Evolutionary conservation across 768 basidiomycete genomes (phyloP).

Genomic region (Suillus clintonianus): DNA sequence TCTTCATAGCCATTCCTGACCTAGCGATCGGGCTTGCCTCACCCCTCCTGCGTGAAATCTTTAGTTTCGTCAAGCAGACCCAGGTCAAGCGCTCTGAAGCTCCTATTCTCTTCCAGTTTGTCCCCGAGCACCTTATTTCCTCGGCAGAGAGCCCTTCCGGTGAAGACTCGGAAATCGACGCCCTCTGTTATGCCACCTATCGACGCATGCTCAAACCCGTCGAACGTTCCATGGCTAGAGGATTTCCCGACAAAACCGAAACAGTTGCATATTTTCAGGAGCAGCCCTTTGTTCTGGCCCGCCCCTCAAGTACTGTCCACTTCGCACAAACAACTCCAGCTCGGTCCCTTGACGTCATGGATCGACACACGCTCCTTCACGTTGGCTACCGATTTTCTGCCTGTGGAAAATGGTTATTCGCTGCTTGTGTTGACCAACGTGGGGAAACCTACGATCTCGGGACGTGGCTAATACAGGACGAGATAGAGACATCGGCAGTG

Average conservation of each 20-base stretch:
- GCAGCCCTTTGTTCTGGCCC: slow-evolving; percentile 64
- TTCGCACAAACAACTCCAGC: slow-evolving; percentile 42
- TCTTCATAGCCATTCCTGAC: slow-evolving; percentile 70
- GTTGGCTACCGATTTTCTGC: slow-evolving; percentile 68
- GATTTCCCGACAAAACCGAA: slow-evolving; percentile 41
- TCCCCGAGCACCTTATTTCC: slow-evolving; percentile 65
- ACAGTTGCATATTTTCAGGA: slow-evolving; percentile 59
- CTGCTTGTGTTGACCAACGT: slow-evolving; percentile 74
- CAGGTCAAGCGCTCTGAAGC: slow-evolving; percentile 45
- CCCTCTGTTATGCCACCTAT: slow-evolving; percentile 66
- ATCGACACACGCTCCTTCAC: slow-evolving; percentile 68
- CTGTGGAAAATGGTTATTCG: slow-evolving; percentile 77
- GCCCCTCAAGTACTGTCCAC: slow-evolving; percentile 39
- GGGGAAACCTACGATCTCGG: slow-evolving; percentile 74
- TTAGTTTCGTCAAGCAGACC: slow-evolving; percentile 62
- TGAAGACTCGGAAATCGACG: slow-evolving; percentile 45
- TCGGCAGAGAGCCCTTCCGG: slow-evolving; percentile 46
- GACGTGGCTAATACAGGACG: slow-evolving; percentile 63
- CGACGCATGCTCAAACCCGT: slow-evolving; percentile 66
- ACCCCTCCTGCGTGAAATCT: slow-evolving; percentile 65
- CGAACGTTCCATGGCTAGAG: slow-evolving; percentile 60
- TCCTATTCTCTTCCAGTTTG: slow-evolving; percentile 68
- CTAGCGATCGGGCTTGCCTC: slow-evolving; percentile 64
- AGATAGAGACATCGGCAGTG: slow-evolving; percentile 48
- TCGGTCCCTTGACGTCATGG: slow-evolving; percentile 50